These are phyloP conservation scores for Mucor racemosus DNA, from an alignment of 371 early-diverging fungal genomes.

Conservation along the genomic window DNA sequence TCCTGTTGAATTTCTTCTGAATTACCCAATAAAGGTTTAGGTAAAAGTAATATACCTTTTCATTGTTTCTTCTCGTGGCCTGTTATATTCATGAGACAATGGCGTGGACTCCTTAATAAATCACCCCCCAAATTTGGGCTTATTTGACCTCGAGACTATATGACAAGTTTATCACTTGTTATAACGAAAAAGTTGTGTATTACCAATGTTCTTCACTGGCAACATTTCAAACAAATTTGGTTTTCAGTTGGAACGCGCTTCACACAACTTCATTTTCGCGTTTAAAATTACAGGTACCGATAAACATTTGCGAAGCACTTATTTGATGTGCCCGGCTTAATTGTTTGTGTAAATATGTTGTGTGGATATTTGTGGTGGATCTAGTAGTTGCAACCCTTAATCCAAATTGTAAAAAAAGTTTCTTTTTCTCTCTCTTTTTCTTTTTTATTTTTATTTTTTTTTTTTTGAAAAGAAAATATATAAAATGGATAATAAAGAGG, in stretches of 20 bases:
- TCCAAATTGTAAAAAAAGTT: neutral
- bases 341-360: neutral
- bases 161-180: too few relatives aligned
- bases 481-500: constrained; percentile 44
- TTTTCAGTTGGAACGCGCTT: neutral
- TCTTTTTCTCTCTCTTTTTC: neutral
- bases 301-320: too few relatives aligned
- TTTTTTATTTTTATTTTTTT: neutral
- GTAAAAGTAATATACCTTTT: too few relatives aligned
- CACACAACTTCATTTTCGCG: neutral
- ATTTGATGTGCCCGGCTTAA: too few relatives aligned
- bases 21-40: neutral
- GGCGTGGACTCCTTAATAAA: neutral
- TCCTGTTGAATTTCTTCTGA: neutral
- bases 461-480: neutral
- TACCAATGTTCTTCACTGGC: neutral
- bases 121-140: neutral
- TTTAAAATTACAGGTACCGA: neutral
- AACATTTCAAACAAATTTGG: neutral
- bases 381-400: neutral
- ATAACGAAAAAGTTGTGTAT: neutral
- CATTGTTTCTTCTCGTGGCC: neutral
- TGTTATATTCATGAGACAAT: neutral
- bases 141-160: neutral
- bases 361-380: neutral